Base-by-base conservation (phyloP, 805 yeast genomes). In the Saccharomycopsis babjevae region DNA sequence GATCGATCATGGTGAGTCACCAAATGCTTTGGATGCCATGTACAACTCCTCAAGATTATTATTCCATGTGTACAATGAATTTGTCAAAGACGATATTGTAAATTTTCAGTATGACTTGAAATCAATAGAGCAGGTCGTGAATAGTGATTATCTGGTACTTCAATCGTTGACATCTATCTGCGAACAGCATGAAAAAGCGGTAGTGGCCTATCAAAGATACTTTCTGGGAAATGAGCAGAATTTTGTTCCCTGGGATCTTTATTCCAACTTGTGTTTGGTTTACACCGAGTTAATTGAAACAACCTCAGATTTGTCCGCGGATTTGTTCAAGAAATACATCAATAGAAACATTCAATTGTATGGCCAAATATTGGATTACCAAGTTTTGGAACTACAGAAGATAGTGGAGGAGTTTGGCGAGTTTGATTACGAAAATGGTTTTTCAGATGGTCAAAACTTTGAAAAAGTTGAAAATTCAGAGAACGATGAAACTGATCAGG, bases 1-100 rank as follows among this genome's bases (percentile, higher is more conserved):
- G 15, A n/a, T 54, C 10, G 57, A 57, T 60, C 43, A 56, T 57
- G 46, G 8, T 54, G 28, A 46, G 13, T 32, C 57, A 13, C 30
- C 43, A n/a, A 30, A 58, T 30, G 61, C 61, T 46, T 38, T 74
- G 34, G 89, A 86, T 68, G 74, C 82, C 16, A 73, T 78, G 63
- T 86, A 85, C 69, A 87, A 86, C 70, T 72, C 82, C 2, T 76
- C 83, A 20, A 69, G 93, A 61, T 73, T 86, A 63, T 70, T 83
- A 25, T 84, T 79, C 64, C 83, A 80, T 61, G 86, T 86, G 0
- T 83, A 83, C 67, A 73, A 71, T 64, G 80, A 78, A 57, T 81
- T 78, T 62, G 70, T 74, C 57, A 78, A 78, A 57, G 74, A 75
- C 8, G 84, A 83, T 13, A 80, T 78, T 0, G 75, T 81, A 2